Conservation (phyloP, 345 rosid species). For the Pseudoturritis turrita region DNA sequence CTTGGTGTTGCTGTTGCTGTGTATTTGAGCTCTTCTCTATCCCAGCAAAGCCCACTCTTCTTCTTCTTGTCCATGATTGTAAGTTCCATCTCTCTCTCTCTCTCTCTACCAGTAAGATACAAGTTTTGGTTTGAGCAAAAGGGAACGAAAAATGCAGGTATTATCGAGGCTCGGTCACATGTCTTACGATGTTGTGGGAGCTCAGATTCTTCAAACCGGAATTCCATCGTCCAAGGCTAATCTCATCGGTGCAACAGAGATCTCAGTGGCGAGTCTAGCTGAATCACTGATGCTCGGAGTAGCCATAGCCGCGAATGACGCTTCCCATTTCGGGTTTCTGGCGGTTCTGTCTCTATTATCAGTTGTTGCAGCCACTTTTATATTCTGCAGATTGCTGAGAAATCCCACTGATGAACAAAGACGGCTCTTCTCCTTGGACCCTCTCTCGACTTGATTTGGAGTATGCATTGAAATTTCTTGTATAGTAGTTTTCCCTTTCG, state of each 20-base stretch:
- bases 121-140: not conserved
- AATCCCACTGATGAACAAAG: constrained; percentile 88
- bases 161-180: constrained; percentile 88
- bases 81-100: constrained; percentile 23
- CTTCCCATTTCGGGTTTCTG: constrained; percentile 72
- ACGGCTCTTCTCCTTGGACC: constrained; percentile 55
- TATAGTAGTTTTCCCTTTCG: constrained; percentile 13
- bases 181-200: constrained; percentile 83
- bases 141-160: constrained; percentile 42
- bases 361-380: constrained; percentile 77
- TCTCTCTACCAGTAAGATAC: not conserved
- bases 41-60: constrained; percentile 61
- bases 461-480: constrained; percentile 7
- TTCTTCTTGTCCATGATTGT: constrained; percentile 80
- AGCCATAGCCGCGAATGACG: constrained; percentile 77
- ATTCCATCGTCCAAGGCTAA: constrained; percentile 90
- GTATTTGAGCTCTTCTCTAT: constrained; percentile 67
- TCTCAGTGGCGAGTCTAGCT: constrained; percentile 86
- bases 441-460: constrained; percentile 20
- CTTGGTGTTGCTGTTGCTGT: constrained; percentile 71
- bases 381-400: constrained; percentile 79
- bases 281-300: constrained; percentile 88
- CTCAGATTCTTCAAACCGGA: constrained; percentile 96
- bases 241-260: constrained; percentile 84
- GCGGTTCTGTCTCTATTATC: constrained; percentile 74